Conservation (phyloP, 2,329 filamentous ascomycete genomes). For the Cadophora gregata region DNA sequence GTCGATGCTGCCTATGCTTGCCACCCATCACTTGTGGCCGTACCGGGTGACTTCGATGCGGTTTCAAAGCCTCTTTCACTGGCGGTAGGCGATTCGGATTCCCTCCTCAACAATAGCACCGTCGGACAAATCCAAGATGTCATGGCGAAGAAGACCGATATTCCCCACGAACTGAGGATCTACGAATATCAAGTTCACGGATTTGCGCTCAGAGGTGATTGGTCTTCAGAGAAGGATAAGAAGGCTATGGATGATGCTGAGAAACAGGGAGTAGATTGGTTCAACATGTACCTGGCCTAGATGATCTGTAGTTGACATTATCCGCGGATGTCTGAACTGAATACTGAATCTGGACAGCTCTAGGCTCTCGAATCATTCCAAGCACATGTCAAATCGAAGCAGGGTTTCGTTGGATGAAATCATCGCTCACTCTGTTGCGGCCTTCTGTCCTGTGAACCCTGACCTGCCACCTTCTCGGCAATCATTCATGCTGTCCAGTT, state of each 20-base stretch:
- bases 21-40: constrained; percentile 50
- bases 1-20: constrained; percentile 48
- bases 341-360: not conserved
- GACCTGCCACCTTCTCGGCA: not conserved
- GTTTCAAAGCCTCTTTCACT: constrained; percentile 49
- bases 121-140: constrained; percentile 49
- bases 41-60: constrained; percentile 50
- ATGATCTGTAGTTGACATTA: not conserved
- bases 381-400: not conserved
- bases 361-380: not conserved
- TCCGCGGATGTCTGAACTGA: not conserved
- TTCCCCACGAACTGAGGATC: constrained; percentile 48
- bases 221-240: constrained; percentile 51
- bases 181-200: constrained; percentile 53
- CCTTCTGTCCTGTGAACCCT: not conserved
- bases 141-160: constrained; percentile 47
- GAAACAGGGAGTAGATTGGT: constrained; percentile 50
- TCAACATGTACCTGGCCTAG: constrained; percentile 45
- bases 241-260: constrained; percentile 53
- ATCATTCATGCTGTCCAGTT: not conserved
- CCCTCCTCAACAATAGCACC: constrained; percentile 47
- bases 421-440: not conserved
- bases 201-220: constrained; percentile 51
- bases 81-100: constrained; percentile 51
- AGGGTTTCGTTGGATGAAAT: not conserved